A percentile compares a stretch with the other conserved stretches of the same genome.
Conservation (phyloP, 768 basidiomycete species). For the Leccinum ochraceum region DNA sequence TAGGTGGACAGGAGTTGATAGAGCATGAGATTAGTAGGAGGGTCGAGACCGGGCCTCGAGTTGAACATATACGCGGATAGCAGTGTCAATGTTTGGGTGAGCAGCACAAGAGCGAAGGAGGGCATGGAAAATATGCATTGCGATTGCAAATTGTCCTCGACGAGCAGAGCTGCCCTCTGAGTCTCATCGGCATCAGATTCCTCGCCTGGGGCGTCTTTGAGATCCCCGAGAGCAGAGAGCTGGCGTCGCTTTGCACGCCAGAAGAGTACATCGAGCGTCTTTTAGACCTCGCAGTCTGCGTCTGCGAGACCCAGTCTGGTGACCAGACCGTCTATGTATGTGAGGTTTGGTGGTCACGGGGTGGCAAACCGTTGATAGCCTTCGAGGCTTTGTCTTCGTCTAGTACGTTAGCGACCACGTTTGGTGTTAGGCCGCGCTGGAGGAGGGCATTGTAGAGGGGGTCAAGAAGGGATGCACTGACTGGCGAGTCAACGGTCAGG, state of each 20-base stretch:
- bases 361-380: too few relatives aligned
- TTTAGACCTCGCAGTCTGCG: conserved; percentile 66
- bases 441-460: conserved; percentile 77
- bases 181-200: conserved; percentile 6
- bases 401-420: conserved; percentile 26
- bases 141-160: conserved; percentile 37
- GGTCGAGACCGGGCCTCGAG: conserved; percentile 44
- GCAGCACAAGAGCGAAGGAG: too few relatives aligned
- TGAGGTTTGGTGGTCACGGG: conserved; percentile 25
- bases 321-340: conserved; percentile 52
- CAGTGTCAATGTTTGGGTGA: too few relatives aligned
- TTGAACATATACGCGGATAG: conserved; percentile 62
- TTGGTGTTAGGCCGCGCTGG: conserved; percentile 59
- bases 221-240: conserved; percentile 2
- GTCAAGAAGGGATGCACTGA: conserved; percentile 59
- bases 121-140: too few relatives aligned
- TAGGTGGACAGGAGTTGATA: conserved; percentile 60
- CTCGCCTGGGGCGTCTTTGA: conserved; percentile 10
- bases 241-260: conserved; percentile 40
- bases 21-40: conserved; percentile 43
- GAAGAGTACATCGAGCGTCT: conserved; percentile 44
- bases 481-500: conserved; percentile 39
- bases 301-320: conserved; percentile 56
- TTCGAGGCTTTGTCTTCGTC: too few relatives aligned
- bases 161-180: too few relatives aligned